Base-by-base conservation (phyloP, 768 basidiomycete genomes). In the Termitomyces sp. region DNA sequence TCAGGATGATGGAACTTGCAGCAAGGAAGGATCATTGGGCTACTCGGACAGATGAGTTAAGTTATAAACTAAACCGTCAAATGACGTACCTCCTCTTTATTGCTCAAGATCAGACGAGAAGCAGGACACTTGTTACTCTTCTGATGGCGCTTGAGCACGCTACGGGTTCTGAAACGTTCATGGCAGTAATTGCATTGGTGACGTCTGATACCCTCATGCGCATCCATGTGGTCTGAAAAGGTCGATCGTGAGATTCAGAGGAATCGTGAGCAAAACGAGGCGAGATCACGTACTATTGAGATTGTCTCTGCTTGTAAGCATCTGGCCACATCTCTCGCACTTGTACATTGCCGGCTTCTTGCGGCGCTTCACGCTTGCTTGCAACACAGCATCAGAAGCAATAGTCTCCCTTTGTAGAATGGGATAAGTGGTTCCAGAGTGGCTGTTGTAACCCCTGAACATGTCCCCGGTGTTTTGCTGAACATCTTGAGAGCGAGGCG, bases 61-160 rank as follows among this genome's bases (percentile, higher is more conserved):
- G 11, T 3, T 17, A 30, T 30, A 26, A 10, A 23, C 23, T 9
- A 30, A 14, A 33, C 12, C 30, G 21, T 21, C 10, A 23, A 11
- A 6, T 31, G 28, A 48, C 51, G 23, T 42, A 62, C 61, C 46
- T 54, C 37, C 21, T 55, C 54, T 7, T 53, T 48, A 15, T 7
- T 3, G 30, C 7, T 4, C 2, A 23, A 26, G 7, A 15, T 31
- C 6, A 37, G 9, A 38, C 50, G 55, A 48, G 58, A 56, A 37
- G 33, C 59, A 40, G 58, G 58, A 47, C 63, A 64, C 28, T 64
- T 62, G 5, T 26, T 43, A 33, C 63, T 62, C 53, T 59, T 58
- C 54, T 64, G 60, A 37, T 64, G 63, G 15, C 60, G 60, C 30
- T 59, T 60, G 14, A 64, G 41, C n/a, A 63, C 62, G 17, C 62